phyloP scores from a whole-genome alignment of 352 stramenopile genomes.

The Globisporangium splendens region DNA sequence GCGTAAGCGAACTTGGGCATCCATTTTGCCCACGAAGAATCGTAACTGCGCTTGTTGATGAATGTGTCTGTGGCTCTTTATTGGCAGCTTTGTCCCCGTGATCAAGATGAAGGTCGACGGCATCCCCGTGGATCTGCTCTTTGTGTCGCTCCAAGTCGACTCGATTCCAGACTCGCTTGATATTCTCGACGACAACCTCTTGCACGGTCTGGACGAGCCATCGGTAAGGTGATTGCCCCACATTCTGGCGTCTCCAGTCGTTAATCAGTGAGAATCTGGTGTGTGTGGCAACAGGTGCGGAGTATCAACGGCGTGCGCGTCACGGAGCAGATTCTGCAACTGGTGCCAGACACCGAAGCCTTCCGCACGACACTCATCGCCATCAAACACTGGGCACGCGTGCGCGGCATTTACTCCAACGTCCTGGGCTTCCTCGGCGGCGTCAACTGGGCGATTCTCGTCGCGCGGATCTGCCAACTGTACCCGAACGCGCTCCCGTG shows the following conservation, averaged over 20 bases:
- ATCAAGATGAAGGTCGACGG: slow-evolving; percentile 93
- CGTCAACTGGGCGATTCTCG: slow-evolving; percentile 98
- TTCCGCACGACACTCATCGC: slow-evolving; percentile 92
- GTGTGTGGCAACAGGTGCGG: slow-evolving; percentile 33
- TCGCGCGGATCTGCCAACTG: slow-evolving; percentile 93
- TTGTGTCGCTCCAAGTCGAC: slow-evolving; percentile 75
- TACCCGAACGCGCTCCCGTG: slow-evolving; percentile 83
- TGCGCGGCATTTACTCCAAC: slow-evolving; percentile 98
- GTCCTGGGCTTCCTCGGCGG: slow-evolving; percentile 97
- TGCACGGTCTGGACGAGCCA: slow-evolving; percentile 90
- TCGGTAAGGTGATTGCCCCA: slow-evolving; percentile 26
- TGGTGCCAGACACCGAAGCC: slow-evolving; percentile 77
- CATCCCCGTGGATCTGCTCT: slow-evolving; percentile 93
- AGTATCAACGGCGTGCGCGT: slow-evolving; percentile 96
- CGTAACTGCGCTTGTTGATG: background rate
- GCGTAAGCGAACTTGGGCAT: slow-evolving; percentile 62
- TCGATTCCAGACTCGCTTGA: slow-evolving; percentile 64
- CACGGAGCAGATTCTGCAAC: slow-evolving; percentile 91
- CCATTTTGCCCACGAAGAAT: background rate
- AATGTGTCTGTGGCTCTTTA: background rate
- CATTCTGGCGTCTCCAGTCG: too few relatives aligned
- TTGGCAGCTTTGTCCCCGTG: slow-evolving; percentile 83
- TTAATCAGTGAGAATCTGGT: background rate
- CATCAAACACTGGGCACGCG: slow-evolving; percentile 88
- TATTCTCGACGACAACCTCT: slow-evolving; percentile 72